Evolutionary conservation across 2,329 filamentous ascomycete species (phyloP).

Genomic region (Phyllosticta capitalensis): DNA sequence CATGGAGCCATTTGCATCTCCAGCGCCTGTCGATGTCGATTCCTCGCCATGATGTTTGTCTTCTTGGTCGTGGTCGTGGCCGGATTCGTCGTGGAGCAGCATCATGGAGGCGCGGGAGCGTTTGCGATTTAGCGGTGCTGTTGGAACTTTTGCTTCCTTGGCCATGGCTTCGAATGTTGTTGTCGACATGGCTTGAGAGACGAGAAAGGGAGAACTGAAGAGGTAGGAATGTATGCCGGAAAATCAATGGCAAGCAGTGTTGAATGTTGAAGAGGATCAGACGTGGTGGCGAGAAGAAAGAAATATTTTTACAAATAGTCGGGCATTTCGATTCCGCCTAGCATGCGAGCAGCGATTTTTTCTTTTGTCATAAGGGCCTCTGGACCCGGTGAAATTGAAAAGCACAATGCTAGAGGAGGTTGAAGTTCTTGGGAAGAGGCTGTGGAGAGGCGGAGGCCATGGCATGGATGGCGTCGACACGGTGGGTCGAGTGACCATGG

Average conservation of each 20-base stretch:
- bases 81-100: neutral
- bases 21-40: neutral
- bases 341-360: neutral
- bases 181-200: neutral
- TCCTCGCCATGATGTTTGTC: neutral
- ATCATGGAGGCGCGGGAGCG: conserved; percentile 4
- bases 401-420: neutral
- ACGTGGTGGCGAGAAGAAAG: neutral
- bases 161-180: neutral
- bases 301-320: neutral
- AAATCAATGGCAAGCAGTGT: neutral
- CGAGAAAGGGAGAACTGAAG: neutral
- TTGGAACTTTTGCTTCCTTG: neutral
- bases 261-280: neutral
- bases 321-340: neutral
- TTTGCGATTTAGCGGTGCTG: neutral
- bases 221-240: neutral
- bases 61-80: neutral
- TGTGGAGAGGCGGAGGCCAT: neutral
- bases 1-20: neutral
- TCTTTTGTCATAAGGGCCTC: too few species aligned
- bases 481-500: neutral
- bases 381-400: neutral
- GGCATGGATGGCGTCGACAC: neutral
- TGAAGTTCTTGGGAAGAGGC: neutral